Evolutionary conservation across 108 stramenopile species (phyloP).

Genomic region (Pseudonitzschia delicatissima): DNA sequence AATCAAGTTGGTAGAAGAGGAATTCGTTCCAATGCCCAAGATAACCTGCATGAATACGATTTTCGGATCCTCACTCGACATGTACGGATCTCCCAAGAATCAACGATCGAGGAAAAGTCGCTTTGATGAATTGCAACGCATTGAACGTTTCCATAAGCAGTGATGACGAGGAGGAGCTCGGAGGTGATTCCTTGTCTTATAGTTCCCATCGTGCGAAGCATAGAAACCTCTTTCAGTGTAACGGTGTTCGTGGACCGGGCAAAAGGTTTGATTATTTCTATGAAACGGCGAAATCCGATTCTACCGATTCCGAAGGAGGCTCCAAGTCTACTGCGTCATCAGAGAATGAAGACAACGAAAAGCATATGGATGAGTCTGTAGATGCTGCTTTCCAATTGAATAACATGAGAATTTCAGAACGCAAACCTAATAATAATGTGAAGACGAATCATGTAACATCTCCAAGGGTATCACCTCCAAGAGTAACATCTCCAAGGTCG

Average conservation of each 20-base stretch:
- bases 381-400: not conserved
- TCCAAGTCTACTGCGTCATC: too few relatives aligned
- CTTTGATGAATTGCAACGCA: not conserved
- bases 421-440: not conserved
- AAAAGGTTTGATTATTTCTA: constrained; percentile 8
- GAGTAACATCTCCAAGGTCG: not conserved
- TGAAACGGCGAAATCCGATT: too few relatives aligned
- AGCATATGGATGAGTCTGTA: not conserved
- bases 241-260: constrained; percentile 9
- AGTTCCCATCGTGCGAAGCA: too few relatives aligned
- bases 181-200: too few relatives aligned
- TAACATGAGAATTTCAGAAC: not conserved
- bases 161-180: not conserved
- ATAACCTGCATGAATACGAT: constrained; percentile 2
- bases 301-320: too few relatives aligned
- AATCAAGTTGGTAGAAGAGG: not conserved
- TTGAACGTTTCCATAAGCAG: not conserved
- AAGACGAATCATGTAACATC: not conserved
- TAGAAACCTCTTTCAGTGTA: not conserved
- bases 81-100: not conserved
- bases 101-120: not conserved
- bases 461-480: not conserved
- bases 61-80: not conserved
- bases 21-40: not conserved
- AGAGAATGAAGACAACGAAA: not conserved